These are phyloP conservation scores for Sungouiella thailandica DNA, from an alignment of 805 yeast species.

Conservation along the genomic window DNA sequence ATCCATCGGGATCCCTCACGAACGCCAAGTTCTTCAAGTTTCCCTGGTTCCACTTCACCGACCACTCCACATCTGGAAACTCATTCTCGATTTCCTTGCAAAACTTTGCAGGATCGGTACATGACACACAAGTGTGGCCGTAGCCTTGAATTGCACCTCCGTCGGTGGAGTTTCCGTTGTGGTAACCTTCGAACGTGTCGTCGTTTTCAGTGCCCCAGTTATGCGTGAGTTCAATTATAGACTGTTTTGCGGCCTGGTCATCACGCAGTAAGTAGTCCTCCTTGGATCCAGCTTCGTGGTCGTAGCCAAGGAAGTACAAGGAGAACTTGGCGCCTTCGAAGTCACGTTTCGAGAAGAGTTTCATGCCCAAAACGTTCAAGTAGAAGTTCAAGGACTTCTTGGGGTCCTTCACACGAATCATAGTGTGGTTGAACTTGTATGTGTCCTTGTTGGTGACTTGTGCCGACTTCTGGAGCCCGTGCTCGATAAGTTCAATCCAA, in stretches of 20 bases:
- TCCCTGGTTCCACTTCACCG: conserved; percentile 52
- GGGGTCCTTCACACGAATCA: conserved; percentile 91
- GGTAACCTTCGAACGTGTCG: conserved; percentile 64
- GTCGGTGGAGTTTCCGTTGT: conserved; percentile 63
- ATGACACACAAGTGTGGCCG: conserved; percentile 78
- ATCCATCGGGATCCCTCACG: conserved; percentile 86
- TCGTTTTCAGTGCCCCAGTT: conserved; percentile 94
- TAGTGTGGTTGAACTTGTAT: conserved; percentile 75
- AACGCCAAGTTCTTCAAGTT: conserved; percentile 61
- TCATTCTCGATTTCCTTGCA: conserved; percentile 48
- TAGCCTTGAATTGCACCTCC: conserved; percentile 68
- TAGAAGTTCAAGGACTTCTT: conserved; percentile 72
- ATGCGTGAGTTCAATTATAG: conserved; percentile 85
- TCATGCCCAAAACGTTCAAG: conserved; percentile 75
- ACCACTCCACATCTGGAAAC: conserved; percentile 49
- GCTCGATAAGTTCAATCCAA: conserved; percentile 88
- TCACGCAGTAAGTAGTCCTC: conserved; percentile 34
- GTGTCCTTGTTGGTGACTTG: conserved; percentile 34
- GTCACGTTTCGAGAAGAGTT: conserved; percentile 51
- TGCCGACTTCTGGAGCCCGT: conserved; percentile 38
- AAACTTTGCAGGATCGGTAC: conserved; percentile 54
- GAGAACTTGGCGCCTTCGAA: conserved; percentile 74
- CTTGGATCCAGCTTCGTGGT: conserved; percentile 37
- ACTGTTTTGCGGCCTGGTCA: conserved; percentile 57
- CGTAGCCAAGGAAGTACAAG: conserved; percentile 80